These are phyloP conservation scores for Bothriochloa decipiens DNA, from an alignment of 176 grass and related monocot genomes.

Conservation along the genomic window DNA sequence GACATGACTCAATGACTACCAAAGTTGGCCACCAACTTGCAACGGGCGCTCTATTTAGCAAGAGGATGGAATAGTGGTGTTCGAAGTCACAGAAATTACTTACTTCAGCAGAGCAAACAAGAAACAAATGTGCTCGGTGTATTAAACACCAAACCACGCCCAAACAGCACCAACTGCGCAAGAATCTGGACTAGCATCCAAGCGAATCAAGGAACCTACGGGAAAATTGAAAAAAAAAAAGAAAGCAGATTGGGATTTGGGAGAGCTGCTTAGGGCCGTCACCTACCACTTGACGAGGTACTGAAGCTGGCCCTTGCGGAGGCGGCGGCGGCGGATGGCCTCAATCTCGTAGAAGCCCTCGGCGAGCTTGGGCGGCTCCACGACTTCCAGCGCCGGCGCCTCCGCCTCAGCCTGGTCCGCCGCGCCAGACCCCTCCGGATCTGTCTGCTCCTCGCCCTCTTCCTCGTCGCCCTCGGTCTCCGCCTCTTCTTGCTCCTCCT, in stretches of 20 bases:
- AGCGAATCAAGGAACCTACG: background rate
- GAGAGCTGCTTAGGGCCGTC: background rate
- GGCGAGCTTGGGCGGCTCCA: slow-evolving; percentile 58
- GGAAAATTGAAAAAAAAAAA: background rate
- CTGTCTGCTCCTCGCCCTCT: slow-evolving; percentile 35
- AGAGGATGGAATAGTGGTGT: background rate
- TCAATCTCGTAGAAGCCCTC: slow-evolving; percentile 89
- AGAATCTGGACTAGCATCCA: background rate
- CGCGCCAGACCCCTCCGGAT: background rate
- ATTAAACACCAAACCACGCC: slow-evolving; percentile 12
- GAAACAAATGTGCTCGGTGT: background rate
- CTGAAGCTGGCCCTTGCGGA: slow-evolving; percentile 64
- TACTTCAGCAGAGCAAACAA: background rate
- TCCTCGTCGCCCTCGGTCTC: background rate
- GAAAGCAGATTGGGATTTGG: background rate
- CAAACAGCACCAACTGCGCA: background rate
- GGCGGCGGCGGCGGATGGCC: slow-evolving; percentile 72
- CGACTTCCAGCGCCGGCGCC: slow-evolving; percentile 9
- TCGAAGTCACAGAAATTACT: background rate
- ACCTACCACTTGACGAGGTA: slow-evolving; percentile 99
- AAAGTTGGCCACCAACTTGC: slow-evolving; percentile 10
- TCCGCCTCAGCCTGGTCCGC: slow-evolving; percentile 22
- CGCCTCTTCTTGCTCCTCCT: slow-evolving; percentile 18
- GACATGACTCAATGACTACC: slow-evolving; percentile 14
- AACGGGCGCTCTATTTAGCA: background rate